A percentile compares a stretch with the other conserved stretches of the same genome.
Conservation (phyloP, 1,139 yeast genomes). For the Candida tetrigidarum region DNA sequence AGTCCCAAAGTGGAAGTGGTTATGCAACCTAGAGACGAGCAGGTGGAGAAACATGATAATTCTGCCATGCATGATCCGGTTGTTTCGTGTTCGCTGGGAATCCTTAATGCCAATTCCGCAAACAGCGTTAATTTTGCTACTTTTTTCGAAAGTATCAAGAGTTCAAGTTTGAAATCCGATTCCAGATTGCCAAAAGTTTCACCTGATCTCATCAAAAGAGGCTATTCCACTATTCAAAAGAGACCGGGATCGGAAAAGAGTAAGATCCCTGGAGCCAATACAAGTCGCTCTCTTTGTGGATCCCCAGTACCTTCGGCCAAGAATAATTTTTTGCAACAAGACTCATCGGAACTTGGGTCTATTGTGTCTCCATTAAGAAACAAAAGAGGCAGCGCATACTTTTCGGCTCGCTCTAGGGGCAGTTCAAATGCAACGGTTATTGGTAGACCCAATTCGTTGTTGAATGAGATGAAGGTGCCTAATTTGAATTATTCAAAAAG, state of each 20-base stretch:
- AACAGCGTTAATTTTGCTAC: slow-evolving; percentile 11
- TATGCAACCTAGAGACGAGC: not conserved
- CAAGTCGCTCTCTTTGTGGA: slow-evolving; percentile 35
- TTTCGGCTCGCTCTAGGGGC: slow-evolving; percentile 8
- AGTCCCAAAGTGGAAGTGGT: slow-evolving; percentile 8
- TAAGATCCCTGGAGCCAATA: slow-evolving; percentile 36
- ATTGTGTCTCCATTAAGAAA: slow-evolving; percentile 8
- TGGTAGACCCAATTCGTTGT: slow-evolving; percentile 18
- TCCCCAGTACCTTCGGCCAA: slow-evolving; percentile 25
- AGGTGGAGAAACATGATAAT: not conserved
- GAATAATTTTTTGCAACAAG: not conserved
- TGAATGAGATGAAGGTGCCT: slow-evolving; percentile 18
- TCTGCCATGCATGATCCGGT: not conserved
- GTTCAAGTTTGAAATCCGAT: slow-evolving; percentile 12
- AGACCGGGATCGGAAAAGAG: slow-evolving; percentile 17
- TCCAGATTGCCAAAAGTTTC: slow-evolving; percentile 32
- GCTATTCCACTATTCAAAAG: slow-evolving; percentile 31
- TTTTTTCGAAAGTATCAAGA: slow-evolving; percentile 13
- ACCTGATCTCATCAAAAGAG: slow-evolving; percentile 25
- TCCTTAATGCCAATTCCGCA: not conserved
- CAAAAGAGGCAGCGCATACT: slow-evolving; percentile 7
- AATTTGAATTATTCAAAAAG: slow-evolving; percentile 16
- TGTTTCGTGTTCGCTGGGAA: not conserved
- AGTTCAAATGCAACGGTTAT: slow-evolving; percentile 16
- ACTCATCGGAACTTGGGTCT: slow-evolving; percentile 1